phyloP scores from a whole-genome alignment of 345 rosid genomes.

The Citrus inodora region DNA sequence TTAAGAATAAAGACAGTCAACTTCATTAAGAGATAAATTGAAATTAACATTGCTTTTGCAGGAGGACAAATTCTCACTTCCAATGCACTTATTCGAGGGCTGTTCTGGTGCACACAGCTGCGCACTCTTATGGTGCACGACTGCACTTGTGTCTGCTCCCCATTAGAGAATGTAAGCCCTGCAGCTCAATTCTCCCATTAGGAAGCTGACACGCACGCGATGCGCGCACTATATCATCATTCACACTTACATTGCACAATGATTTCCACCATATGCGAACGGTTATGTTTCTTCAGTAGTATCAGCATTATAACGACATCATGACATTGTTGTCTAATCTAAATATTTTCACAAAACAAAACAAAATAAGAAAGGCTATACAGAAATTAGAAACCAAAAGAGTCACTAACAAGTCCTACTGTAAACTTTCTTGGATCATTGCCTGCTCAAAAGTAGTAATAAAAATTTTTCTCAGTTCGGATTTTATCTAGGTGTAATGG shows the following conservation, averaged over 20 bases:
- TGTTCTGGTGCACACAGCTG: no score
- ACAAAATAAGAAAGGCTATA: background rate
- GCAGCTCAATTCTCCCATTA: no score
- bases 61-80: no score
- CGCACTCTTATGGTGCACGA: no score
- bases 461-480: background rate
- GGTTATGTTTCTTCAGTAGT: background rate
- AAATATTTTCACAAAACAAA: background rate
- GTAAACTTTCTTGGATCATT: background rate
- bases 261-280: background rate
- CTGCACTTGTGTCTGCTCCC: no score
- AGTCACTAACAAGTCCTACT: background rate
- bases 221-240: no score
- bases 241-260: background rate
- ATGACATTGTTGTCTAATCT: background rate
- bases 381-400: background rate
- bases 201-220: no score
- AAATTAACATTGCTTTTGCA: no score
- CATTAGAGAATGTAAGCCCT: no score
- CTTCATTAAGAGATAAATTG: no score
- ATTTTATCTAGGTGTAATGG: conserved; percentile 59
- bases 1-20: no score
- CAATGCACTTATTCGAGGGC: no score
- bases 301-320: background rate
- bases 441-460: background rate